Percentiles rank a stretch among this genome's conserved stretches.
Evolutionary conservation across 2,329 filamentous ascomycete genomes (phyloP).

Genomic region (Trichoderma sp.): DNA sequence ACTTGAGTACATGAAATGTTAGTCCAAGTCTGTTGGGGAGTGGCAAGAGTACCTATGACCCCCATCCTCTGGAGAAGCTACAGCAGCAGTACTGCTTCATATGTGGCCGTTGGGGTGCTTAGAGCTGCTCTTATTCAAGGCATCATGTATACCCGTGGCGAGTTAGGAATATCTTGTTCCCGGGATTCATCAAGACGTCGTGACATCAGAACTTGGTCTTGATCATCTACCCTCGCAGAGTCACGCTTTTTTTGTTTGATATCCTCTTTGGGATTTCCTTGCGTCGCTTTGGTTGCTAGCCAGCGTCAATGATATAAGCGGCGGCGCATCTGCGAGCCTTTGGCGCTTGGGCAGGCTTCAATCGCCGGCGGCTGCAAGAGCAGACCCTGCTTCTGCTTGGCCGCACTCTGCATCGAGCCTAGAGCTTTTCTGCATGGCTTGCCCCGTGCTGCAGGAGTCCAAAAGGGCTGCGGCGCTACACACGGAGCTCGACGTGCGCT

Average conservation of each 20-base stretch:
- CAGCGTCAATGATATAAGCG: background rate
- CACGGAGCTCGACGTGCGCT: background rate
- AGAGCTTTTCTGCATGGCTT: background rate
- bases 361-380: background rate
- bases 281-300: background rate
- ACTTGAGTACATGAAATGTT: background rate
- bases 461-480: background rate
- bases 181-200: background rate
- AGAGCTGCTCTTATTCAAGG: background rate
- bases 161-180: background rate
- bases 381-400: background rate
- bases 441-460: background rate
- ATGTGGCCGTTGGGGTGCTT: background rate
- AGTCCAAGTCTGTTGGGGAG: background rate
- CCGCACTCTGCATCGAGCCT: background rate
- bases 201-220: background rate
- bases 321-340: background rate
- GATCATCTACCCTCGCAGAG: background rate
- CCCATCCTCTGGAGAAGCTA: background rate
- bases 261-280: background rate
- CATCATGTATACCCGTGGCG: background rate
- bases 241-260: background rate
- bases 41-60: background rate
- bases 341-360: constrained; percentile 5
- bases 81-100: background rate